Percentiles rank a stretch among this genome's conserved stretches.
Conservation (phyloP, 2,329 filamentous ascomycete species). For the Eutypa lata region DNA sequence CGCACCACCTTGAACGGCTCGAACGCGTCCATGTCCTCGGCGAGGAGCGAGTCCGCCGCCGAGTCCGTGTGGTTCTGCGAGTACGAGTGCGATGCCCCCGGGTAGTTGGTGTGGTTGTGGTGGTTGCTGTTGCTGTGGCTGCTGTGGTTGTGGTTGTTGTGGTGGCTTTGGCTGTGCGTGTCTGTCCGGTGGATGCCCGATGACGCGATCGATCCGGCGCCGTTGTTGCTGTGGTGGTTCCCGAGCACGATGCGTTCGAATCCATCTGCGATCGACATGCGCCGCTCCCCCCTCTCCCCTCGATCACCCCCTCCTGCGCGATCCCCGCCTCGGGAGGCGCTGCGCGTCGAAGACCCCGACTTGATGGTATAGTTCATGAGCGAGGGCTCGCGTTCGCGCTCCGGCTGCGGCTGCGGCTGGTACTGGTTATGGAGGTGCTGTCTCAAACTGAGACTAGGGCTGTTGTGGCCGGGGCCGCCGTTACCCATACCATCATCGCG, state of each 20-base stretch:
- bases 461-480: background rate
- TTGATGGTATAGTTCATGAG: slow-evolving; percentile 18
- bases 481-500: background rate
- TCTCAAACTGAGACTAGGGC: background rate
- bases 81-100: too few relatives aligned
- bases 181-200: too few relatives aligned
- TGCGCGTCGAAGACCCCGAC: slow-evolving; percentile 13
- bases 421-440: slow-evolving; percentile 7
- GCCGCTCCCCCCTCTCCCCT: too few relatives aligned
- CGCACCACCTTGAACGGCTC: slow-evolving; percentile 41
- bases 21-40: slow-evolving; percentile 25
- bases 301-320: too few relatives aligned
- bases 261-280: slow-evolving; percentile 14
- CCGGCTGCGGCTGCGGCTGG: slow-evolving; percentile 4
- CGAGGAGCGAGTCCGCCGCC: slow-evolving; percentile 25
- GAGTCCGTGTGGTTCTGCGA: slow-evolving; percentile 13
- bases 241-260: background rate
- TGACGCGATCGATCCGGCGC: too few relatives aligned
- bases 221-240: background rate
- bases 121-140: background rate
- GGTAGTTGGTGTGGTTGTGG: slow-evolving; percentile 8
- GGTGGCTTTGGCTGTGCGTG: too few relatives aligned
- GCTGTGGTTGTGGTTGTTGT: background rate
- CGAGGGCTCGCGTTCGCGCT: slow-evolving; percentile 17
- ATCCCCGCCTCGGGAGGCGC: slow-evolving; percentile 3